Evolutionary conservation across 2,329 filamentous ascomycete species (phyloP), one percentile per base, ranked within the genome.

Genomic region (Dryadomyces quercivorus): DNA sequence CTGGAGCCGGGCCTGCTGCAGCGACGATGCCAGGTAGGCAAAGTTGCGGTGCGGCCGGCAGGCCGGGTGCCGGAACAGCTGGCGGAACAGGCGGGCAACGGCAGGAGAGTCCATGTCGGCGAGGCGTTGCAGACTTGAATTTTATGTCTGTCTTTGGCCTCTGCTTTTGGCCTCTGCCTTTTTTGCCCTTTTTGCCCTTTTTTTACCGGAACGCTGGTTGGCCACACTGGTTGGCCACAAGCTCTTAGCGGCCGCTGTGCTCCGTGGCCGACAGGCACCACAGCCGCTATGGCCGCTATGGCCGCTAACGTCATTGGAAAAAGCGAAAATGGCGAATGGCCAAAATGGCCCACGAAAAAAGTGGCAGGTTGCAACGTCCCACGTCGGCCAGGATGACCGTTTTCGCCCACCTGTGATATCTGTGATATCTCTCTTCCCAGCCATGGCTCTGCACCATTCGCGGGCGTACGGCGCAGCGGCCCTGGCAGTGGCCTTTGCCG

Each of bases 21-120:
- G 65, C 44, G 66, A 66, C 34, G 67, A 65, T 44, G 68, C 66
- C 18, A 73, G 62, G 9, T 65, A 62, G 48, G 63, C 64, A 44
- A 72, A 60, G 54, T 72, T 72, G 53, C 74, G 72, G 60, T 77
- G 68, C 53, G 75, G 73, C 63, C 78, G 76, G 65, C 84, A 86
- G 51, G 81, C 76, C 50, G 81, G 80, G 64, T 91, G 87, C 47
- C 82, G 81, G 63, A 95, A 94, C 45, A 97, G 80, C 73, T 89
- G 87, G 63, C 86, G 82, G 64, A 96, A 92, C 65, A 95, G 77
- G 66, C 85, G 85, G 50, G 81, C 50, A 40, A 58, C 57, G 47
- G 56, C 50, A 12, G 59, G 57, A 9, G 61, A 57, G 52, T 59
- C 61, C 58, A 59, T 60, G 26, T 31, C 4, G 26, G 56, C 20